Evolutionary conservation across 495 filamentous ascomycete species (phyloP), one percentile per base, ranked within the genome.

Genomic region (Astrothelium macrocarpum): DNA sequence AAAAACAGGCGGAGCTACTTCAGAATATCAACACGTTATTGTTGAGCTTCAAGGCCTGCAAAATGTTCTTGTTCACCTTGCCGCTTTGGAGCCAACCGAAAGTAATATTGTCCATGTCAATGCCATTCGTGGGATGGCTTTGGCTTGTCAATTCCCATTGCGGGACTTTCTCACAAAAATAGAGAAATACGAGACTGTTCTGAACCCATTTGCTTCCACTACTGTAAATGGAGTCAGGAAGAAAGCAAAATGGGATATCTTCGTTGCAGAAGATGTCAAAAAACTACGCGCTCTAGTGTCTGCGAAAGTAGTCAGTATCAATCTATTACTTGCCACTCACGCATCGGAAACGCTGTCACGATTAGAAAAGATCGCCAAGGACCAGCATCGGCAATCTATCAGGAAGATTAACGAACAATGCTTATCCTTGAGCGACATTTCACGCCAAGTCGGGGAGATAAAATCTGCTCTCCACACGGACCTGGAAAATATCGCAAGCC

Each of bases 121-220:
- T 53, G 70, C 72, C 3, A 71, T 75, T 43, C 67, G 71, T n/a
- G 70, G 70, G 11, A 71, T 72, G 66, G 71, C 71, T 10, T 63
- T 72, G 18, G 67, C 71, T 11, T 72, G 67, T 62, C 62, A 66
- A 28, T 31, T 70, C 11, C 68, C 70, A 7, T 60, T 75, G 32
- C 65, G 53, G 63, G 71, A 72, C 3, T 73, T 74, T 59, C 59
- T 71, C 53, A 29, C 16, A 2, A 71, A 69, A 49, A 53, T 75
- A 2, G 65, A 71, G 29, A 72, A 66, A 64, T 73, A 72, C 43
- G 72, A 68, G 14, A 49, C 14, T 16, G 45, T n/a, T 5, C 16
- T 56, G 49, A 29, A 56, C 16, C 49, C 49, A 56, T 56, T 56
- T 56, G 20, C 49, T 16, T 28, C 39, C 14, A 42, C 7, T 3